Evolutionary conservation across 1,284 basidiomycete species (phyloP).

Genomic region (Cryptococcus sp.): DNA sequence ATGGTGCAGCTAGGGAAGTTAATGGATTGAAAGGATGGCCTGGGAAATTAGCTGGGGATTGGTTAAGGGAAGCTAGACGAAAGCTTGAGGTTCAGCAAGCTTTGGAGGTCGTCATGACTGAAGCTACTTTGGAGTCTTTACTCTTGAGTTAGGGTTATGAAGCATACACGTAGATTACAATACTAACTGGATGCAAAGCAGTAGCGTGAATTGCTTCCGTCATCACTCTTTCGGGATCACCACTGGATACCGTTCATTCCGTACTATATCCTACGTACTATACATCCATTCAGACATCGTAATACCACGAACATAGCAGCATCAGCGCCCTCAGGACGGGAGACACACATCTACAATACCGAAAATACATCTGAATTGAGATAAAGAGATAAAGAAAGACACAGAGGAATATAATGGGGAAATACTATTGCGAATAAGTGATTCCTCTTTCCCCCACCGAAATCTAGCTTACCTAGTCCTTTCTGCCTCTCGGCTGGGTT

Average conservation of each 20-base stretch:
- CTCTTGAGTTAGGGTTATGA: constrained; percentile 48
- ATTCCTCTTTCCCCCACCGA: neutral
- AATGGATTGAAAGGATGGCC: constrained; percentile 87
- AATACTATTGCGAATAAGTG: constrained; percentile 21
- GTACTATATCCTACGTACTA: too few species aligned
- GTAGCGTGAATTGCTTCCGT: too few species aligned
- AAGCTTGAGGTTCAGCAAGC: constrained; percentile 91
- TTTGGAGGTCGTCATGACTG: constrained; percentile 79
- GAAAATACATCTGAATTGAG: too few species aligned
- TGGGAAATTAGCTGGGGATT: constrained; percentile 76
- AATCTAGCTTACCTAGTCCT: neutral
- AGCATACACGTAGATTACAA: neutral
- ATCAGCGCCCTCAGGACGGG: too few species aligned
- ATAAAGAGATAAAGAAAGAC: neutral
- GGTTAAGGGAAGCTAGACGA: constrained; percentile 84
- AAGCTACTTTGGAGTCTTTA: constrained; percentile 61
- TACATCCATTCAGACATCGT: too few species aligned
- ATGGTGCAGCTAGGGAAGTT: constrained; percentile 82
- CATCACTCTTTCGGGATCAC: too few species aligned
- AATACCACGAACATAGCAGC: too few species aligned
- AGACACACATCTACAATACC: too few species aligned
- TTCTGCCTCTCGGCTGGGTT: neutral
- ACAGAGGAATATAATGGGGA: constrained; percentile 15
- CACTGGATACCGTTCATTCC: too few species aligned
- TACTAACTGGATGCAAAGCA: too few species aligned